Base-by-base conservation (phyloP, 2,329 filamentous ascomycete genomes). In the Aspergillus sp. region DNA sequence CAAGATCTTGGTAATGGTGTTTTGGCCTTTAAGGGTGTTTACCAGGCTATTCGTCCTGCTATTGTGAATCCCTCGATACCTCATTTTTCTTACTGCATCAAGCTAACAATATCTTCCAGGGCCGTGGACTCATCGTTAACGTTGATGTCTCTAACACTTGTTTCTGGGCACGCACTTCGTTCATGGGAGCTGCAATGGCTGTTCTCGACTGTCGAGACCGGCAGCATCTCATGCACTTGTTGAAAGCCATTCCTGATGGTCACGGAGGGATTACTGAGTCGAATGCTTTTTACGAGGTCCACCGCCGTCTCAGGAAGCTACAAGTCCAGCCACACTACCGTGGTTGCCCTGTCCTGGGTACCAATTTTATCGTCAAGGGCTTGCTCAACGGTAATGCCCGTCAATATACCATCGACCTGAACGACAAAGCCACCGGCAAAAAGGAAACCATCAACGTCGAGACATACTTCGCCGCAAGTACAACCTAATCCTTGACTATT, bases 71-170 rank as follows among this genome's bases (percentile, higher is more conserved):
- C 5, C 29, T n/a, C 28, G 26, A 36, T 40, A 19, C 19, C 19
- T 19, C 19, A 19, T 19, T 19, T 19, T 19, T 19, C 19, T 43
- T 45, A 27, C 33, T 42, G n/a, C 44, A 38, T 30, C 9, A 44
- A 33, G 44, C 52, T 62, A 50, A 65, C 64, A 63, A 30, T 63
- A 10, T 10, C 33, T 10, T 50, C n/a, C 60, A 77, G 60, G 75
- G 79, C 30, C 77, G 79, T 28, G 80, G 80, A 6, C 74, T 97
- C 4, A 81, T 86, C 0, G 72, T 98, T 62, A 97, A 96, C 57
- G 81, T 94, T 7, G 91, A 98, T 59, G 85, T 95, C 29, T 85
- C 90, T 47, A 95, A 97, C 61, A 86, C 88, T 0, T 86, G 86
- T 8, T 98, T 98, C 70, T 97, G 87, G 85, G 76, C 73, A 32